Base-by-base conservation (phyloP, 148 eudicot species). In the Simmondsia chinensis region DNA sequence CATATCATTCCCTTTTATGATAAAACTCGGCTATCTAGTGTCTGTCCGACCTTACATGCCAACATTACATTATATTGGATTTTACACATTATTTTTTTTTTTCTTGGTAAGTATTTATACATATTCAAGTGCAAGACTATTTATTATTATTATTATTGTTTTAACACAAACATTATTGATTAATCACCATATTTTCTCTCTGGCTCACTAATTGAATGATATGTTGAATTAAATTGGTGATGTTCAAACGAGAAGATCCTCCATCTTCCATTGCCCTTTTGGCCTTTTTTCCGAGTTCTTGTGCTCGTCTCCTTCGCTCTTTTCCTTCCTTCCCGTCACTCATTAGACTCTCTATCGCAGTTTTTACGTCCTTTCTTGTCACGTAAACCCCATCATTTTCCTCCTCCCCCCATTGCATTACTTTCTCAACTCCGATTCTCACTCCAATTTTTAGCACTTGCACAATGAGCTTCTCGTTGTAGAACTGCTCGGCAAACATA, bases 401-500 rank as follows among this genome's bases (percentile, higher is more conserved):
- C 23, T 64, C 71, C 20, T 60, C 64, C 18, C 58, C 48, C 38
- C 44, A 56, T 16, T 47, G 16, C 45, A 65, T 45, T 0, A 48
- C 38, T 1, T 18, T 20, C 29, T 60, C 40, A 20, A 50, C 63
- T 24, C 65, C 72, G 20, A 72, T 48, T 7, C 47, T 35, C 6
- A 72, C 51, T 6, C 69, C 72, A 6, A 39, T 53, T 29, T 48
- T 23, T 12, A 57, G 20, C 10, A 72, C 66, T 23, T 61, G 46
- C 3, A 53, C 69, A 14, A 72, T 45, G 3, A 72, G 17, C 33
- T 62, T 60, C 43, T 66, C 72, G 5, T 72, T 66, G 3, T 47
- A 52, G 20, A 66, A 72, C 46, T 72, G 77, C 31, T 72, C 72
- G 0, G 65, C 62, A 23, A 66, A 72, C 45, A 65, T 28, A 2